Evolutionary conservation across 176 grass and related monocot genomes (phyloP).

Genomic region (Rhynchospora tenuis): DNA sequence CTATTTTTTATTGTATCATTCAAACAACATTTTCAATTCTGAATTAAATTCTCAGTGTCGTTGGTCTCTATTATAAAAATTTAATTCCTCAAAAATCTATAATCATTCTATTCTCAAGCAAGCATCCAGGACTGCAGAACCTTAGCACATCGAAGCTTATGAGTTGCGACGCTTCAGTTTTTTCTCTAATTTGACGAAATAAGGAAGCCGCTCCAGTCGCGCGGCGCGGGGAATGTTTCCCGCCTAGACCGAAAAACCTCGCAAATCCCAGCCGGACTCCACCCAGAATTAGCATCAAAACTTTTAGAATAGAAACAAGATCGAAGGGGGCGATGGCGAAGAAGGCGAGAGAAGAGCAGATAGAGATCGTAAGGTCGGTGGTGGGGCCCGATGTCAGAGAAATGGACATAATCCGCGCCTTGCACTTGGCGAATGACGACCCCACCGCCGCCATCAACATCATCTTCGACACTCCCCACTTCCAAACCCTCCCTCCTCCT

Average conservation of each 20-base stretch:
- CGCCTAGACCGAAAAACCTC: not conserved
- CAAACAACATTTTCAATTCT: too few species aligned
- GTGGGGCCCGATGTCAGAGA: slow-evolving; percentile 61
- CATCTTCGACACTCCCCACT: slow-evolving; percentile 57
- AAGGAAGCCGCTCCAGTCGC: not conserved
- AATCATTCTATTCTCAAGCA: too few species aligned
- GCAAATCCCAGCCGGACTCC: not conserved
- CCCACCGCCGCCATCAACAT: slow-evolving; percentile 89
- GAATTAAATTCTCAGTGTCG: too few species aligned
- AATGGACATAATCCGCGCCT: slow-evolving; percentile 91
- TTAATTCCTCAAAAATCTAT: too few species aligned
- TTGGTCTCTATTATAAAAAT: too few species aligned
- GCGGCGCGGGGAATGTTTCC: not conserved
- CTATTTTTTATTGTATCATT: too few species aligned
- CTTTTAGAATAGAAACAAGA: not conserved
- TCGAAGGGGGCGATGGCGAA: slow-evolving; percentile 36
- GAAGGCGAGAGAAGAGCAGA: slow-evolving; percentile 48
- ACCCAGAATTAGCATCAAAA: not conserved
- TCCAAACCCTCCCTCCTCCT: slow-evolving; percentile 1
- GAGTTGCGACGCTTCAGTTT: not conserved
- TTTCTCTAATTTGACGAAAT: not conserved
- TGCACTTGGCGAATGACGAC: slow-evolving; percentile 80
- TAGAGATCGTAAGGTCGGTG: slow-evolving; percentile 65
- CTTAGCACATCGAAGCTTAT: too few species aligned
- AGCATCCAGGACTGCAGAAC: too few species aligned